Conservation (phyloP, 2,329 filamentous ascomycete species). For the Remersonia thermophila region DNA sequence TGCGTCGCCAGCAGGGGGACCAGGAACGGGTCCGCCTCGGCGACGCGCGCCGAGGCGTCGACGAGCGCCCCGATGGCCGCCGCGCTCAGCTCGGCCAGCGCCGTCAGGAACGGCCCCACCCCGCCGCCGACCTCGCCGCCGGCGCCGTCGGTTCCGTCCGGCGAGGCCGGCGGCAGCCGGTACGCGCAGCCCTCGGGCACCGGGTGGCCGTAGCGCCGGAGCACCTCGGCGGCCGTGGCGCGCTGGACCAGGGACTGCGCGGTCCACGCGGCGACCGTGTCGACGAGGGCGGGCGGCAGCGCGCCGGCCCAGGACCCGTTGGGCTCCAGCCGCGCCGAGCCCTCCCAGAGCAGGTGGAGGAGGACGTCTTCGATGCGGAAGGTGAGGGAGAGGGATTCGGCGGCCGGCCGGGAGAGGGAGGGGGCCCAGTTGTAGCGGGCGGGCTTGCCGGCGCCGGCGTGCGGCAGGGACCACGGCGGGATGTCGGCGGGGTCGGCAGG, state of each 20-base stretch:
- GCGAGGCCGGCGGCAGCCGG: conserved; percentile 10
- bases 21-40: conserved; percentile 23
- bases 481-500: conserved; percentile 20
- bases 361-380: conserved; percentile 24
- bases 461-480: too few species aligned
- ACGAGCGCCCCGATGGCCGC: conserved; percentile 22
- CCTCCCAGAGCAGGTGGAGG: conserved; percentile 22
- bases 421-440: conserved; percentile 23
- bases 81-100: conserved; percentile 18
- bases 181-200: conserved; percentile 20
- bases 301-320: conserved; percentile 21
- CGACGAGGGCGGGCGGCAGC: conserved; percentile 23
- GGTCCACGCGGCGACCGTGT: conserved; percentile 22
- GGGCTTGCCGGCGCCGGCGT: conserved; percentile 25
- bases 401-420: conserved; percentile 20
- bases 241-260: conserved; percentile 28
- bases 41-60: conserved; percentile 20
- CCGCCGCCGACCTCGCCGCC: conserved; percentile 8
- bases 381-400: conserved; percentile 19
- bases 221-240: conserved; percentile 22
- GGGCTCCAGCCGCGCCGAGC: conserved; percentile 17
- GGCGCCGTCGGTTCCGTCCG: too few species aligned
- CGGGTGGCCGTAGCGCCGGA: conserved; percentile 23
- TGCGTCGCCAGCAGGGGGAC: conserved; percentile 22
- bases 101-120: conserved; percentile 21